Base-by-base conservation (phyloP, 345 rosid species). In the Garcia nutans region DNA sequence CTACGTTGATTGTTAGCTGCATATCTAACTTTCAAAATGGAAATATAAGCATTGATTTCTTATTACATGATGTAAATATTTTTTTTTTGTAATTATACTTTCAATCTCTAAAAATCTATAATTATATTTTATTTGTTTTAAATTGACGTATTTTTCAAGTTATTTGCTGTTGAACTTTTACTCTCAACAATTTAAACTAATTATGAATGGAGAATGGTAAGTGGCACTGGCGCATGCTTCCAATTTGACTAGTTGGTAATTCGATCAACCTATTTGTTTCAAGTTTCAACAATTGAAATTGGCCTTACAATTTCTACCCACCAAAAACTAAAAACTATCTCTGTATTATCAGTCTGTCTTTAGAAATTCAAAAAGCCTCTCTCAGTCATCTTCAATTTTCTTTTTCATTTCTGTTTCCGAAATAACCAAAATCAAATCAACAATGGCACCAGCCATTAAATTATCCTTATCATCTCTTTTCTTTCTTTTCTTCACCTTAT, bases 401-500 rank as follows among this genome's bases (percentile, higher is more conserved):
- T 4, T 50, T 19, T 12, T 17, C 58, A 3, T 16, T 54, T 17
- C 19, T 54, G n/a, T 54, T 54, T 54, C 19, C 8, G 0, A 54
- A 15, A 11, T 50, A 50, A 2, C 13, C 13, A 11, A 50, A 16
- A 16, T 15, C 20, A 49, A 2, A 16, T 10, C 57, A 57, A 70
- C 22, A 20, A 78, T 78, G 81, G 37, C 73, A 4, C 22, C 28
- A 0, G 28, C 74, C 45, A 58, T 37, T 37, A 37, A 37, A 4
- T 37, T 33, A 3, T 33, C 3, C 3, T 33, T 50, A 13, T 44
- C 45, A 17, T 54, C 71, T 70, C 74, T 78, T 44, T n/a, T 78
- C 70, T 60, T 78, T 63, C 37, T 74, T 31, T 5, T 78, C 65
- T 42, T 78, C 70, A 22, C 59, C 22, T 5, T 74, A 12, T 52